Evolutionary conservation across 805 yeast genomes (phyloP).

Genomic region (Lipomyces sp.): DNA sequence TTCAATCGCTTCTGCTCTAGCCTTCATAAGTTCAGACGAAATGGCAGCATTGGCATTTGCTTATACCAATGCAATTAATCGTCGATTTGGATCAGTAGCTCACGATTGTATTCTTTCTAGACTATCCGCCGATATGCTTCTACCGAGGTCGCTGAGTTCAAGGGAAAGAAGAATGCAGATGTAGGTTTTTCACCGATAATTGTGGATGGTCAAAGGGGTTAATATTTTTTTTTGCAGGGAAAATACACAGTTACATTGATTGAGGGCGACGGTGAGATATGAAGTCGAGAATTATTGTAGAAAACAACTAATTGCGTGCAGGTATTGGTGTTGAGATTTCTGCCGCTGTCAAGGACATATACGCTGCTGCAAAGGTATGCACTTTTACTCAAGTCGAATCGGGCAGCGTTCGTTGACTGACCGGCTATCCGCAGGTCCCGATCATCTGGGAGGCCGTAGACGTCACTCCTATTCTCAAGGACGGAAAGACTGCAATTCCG

Average conservation of each 20-base stretch:
- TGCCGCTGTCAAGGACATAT: conserved; percentile 89
- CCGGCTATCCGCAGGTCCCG: conserved; percentile 59
- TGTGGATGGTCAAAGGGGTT: background rate
- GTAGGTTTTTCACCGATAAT: conserved; percentile 30
- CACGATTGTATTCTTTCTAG: background rate
- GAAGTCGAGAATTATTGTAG: background rate
- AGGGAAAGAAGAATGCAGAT: conserved; percentile 48
- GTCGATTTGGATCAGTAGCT: background rate
- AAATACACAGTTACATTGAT: conserved; percentile 92
- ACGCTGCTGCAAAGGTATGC: conserved; percentile 75
- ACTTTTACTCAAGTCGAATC: background rate
- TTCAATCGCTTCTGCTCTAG: background rate
- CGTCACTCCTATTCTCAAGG: conserved; percentile 88
- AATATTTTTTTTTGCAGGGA: conserved; percentile 51
- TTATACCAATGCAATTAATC: background rate
- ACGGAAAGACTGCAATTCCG: conserved; percentile 94
- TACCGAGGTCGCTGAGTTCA: conserved; percentile 48
- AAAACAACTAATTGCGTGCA: conserved; percentile 5
- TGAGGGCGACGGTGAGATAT: conserved; percentile 80
- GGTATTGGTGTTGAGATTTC: conserved; percentile 96
- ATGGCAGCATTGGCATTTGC: background rate
- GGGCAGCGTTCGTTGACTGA: background rate
- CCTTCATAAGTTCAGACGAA: background rate
- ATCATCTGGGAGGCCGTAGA: conserved; percentile 97
- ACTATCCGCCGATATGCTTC: conserved; percentile 25